These are phyloP conservation scores for Magnaporthales sp. DNA, from an alignment of 2,329 filamentous ascomycete species.

Conservation along the genomic window DNA sequence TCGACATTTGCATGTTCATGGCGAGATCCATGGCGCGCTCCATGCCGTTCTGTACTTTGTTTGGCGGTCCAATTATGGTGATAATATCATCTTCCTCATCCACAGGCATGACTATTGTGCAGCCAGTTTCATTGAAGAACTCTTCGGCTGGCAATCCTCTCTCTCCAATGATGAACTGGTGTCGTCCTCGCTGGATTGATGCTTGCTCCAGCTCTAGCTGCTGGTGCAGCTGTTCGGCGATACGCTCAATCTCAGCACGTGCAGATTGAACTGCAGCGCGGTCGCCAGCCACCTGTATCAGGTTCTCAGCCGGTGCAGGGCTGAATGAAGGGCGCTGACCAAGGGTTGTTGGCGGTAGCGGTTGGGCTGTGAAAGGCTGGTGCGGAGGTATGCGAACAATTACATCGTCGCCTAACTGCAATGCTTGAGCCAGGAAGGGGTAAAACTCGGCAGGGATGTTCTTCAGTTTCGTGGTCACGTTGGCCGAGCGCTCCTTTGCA, in stretches of 20 bases:
- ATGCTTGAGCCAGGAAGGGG: constrained; percentile 79
- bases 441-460: constrained; percentile 87
- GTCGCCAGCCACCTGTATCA: constrained; percentile 82
- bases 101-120: constrained; percentile 72
- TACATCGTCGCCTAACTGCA: constrained; percentile 27
- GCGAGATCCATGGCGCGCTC: constrained; percentile 85
- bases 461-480: constrained; percentile 71
- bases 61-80: constrained; percentile 72
- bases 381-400: constrained; percentile 78
- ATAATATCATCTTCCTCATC: constrained; percentile 75
- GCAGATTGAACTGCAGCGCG: constrained; percentile 72
- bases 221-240: constrained; percentile 65
- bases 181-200: constrained; percentile 74
- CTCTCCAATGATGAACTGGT: constrained; percentile 91
- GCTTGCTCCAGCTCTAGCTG: constrained; percentile 71
- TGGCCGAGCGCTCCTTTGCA: constrained; percentile 76
- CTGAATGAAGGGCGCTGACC: constrained; percentile 62
- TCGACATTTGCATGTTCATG: constrained; percentile 75
- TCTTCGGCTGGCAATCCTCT: constrained; percentile 71
- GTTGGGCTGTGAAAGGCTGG: constrained; percentile 63
- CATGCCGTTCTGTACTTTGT: constrained; percentile 64
- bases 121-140: constrained; percentile 86
- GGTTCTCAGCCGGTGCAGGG: constrained; percentile 61
- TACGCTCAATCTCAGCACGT: constrained; percentile 70
- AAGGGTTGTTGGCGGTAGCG: constrained; percentile 51